Percentiles rank a stretch among this genome's conserved stretches.
phyloP scores from a whole-genome alignment of 306 rosid genomes.

The Sesbania bispinosa region DNA sequence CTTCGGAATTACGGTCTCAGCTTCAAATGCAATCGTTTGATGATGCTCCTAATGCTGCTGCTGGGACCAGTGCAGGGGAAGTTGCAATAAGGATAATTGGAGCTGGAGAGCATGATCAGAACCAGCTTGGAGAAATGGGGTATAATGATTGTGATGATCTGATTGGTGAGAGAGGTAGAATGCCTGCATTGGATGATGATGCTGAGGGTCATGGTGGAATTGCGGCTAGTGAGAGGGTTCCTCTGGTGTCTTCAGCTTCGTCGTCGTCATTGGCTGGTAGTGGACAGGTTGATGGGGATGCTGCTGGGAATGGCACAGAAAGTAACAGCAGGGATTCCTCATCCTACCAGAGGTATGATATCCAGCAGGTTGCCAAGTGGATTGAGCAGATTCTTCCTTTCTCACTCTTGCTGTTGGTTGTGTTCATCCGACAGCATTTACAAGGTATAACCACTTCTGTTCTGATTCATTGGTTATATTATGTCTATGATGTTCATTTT shows the following conservation, averaged over 20 bases:
- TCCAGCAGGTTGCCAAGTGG: slow-evolving; percentile 81
- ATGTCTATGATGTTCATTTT: slow-evolving; percentile 8
- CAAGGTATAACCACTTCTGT: slow-evolving; percentile 52
- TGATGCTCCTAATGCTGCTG: background rate
- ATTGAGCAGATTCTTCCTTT: slow-evolving; percentile 90
- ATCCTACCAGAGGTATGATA: slow-evolving; percentile 71
- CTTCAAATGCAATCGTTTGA: background rate
- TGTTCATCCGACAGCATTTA: slow-evolving; percentile 91
- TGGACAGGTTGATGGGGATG: slow-evolving; percentile 36
- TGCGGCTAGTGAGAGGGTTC: slow-evolving; percentile 42
- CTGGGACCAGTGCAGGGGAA: slow-evolving; percentile 48
- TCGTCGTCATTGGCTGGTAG: slow-evolving; percentile 37
- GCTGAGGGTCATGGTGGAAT: slow-evolving; percentile 21
- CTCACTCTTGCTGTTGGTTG: slow-evolving; percentile 65
- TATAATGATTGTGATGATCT: slow-evolving; percentile 35
- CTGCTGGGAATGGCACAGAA: slow-evolving; percentile 40
- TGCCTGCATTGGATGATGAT: slow-evolving; percentile 33
- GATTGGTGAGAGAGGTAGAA: slow-evolving; percentile 35
- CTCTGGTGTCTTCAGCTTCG: slow-evolving; percentile 45
- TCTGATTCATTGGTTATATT: background rate
- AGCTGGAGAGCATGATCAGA: slow-evolving; percentile 47
- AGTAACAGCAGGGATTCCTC: slow-evolving; percentile 49
- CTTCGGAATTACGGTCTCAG: slow-evolving; percentile 38
- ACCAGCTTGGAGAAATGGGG: slow-evolving; percentile 34
- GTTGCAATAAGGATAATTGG: slow-evolving; percentile 79